A percentile compares a stretch with the other conserved stretches of the same genome.
These are phyloP conservation scores for Carallia pectinifolia DNA, from an alignment of 345 rosid species.

Conservation along the genomic window DNA sequence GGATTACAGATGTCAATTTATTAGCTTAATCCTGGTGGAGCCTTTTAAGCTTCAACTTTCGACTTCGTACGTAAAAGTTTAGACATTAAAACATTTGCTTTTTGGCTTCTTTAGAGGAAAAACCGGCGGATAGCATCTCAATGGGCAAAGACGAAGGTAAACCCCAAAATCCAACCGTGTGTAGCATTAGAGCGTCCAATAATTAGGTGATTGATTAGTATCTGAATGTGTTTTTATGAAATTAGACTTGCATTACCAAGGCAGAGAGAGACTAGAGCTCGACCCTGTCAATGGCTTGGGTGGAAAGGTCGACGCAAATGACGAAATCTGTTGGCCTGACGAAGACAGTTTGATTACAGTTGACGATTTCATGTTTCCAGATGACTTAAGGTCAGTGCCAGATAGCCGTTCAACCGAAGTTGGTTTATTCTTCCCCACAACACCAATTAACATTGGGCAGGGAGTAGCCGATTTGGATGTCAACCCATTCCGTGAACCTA, in stretches of 20 bases:
- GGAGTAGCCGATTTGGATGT: neutral
- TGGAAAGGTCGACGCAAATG: conserved; percentile 11
- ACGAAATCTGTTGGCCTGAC: conserved; percentile 35
- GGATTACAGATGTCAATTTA: conserved; percentile 16
- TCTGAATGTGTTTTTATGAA: neutral
- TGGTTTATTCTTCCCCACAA: conserved; percentile 12
- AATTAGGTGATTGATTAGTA: neutral
- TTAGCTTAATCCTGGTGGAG: neutral
- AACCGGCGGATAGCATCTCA: conserved; percentile 6
- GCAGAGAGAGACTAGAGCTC: conserved; percentile 6
- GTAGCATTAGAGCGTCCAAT: neutral
- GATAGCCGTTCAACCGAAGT: conserved; percentile 1
- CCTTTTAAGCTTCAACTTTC: conserved; percentile 4
- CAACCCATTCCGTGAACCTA: neutral
- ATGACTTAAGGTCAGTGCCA: conserved; percentile 8
- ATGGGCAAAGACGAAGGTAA: neutral
- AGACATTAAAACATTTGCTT: conserved; percentile 3
- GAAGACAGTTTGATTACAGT: conserved; percentile 40
- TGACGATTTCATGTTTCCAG: conserved; percentile 24
- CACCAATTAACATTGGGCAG: conserved; percentile 2
- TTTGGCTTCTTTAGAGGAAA: conserved; percentile 12
- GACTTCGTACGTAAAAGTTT: conserved; percentile 6
- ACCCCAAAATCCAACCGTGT: neutral
- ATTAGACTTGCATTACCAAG: neutral
- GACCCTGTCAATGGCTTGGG: conserved; percentile 8